phyloP scores from a whole-genome alignment of 2,329 filamentous ascomycete species.

The Colletotrichum tropicale region DNA sequence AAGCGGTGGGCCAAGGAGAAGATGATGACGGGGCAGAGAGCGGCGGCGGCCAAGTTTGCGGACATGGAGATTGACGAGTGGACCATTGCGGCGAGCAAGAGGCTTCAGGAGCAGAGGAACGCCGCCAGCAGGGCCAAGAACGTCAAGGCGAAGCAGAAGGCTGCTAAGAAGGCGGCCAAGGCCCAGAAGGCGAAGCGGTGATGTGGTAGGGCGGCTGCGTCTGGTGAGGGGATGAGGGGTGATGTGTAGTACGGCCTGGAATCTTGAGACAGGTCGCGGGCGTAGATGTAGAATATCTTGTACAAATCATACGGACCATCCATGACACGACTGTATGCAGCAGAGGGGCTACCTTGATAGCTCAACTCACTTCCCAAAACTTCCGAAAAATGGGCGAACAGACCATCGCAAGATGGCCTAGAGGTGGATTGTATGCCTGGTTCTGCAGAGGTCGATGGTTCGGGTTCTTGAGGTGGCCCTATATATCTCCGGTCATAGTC shows the following conservation, averaged over 20 bases:
- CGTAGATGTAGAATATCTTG: constrained; percentile 17
- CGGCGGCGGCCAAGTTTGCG: constrained; percentile 36
- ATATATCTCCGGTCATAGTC: background rate
- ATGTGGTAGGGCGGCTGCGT: background rate
- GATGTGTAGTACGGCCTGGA: background rate
- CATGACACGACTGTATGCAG: background rate
- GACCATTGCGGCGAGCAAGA: constrained; percentile 26
- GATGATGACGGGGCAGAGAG: constrained; percentile 42
- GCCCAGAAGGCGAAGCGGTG: constrained; percentile 36
- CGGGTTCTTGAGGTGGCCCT: background rate
- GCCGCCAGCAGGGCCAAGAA: constrained; percentile 28
- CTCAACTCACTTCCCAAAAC: background rate
- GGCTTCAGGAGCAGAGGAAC: constrained; percentile 29
- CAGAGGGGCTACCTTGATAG: background rate
- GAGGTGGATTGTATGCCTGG: background rate
- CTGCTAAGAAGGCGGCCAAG: constrained; percentile 35
- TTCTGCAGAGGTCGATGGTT: background rate
- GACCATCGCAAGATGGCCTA: background rate
- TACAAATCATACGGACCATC: constrained; percentile 15
- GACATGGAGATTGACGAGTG: constrained; percentile 27
- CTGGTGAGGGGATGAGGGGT: background rate
- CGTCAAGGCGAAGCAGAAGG: constrained; percentile 40
- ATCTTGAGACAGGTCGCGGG: background rate
- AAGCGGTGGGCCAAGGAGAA: constrained; percentile 46
- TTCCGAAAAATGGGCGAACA: background rate